Percentiles rank a stretch among this genome's conserved stretches.
These are phyloP conservation scores for Heterobasidion occidentale DNA, from an alignment of 1,284 basidiomycete genomes.

Conservation along the genomic window DNA sequence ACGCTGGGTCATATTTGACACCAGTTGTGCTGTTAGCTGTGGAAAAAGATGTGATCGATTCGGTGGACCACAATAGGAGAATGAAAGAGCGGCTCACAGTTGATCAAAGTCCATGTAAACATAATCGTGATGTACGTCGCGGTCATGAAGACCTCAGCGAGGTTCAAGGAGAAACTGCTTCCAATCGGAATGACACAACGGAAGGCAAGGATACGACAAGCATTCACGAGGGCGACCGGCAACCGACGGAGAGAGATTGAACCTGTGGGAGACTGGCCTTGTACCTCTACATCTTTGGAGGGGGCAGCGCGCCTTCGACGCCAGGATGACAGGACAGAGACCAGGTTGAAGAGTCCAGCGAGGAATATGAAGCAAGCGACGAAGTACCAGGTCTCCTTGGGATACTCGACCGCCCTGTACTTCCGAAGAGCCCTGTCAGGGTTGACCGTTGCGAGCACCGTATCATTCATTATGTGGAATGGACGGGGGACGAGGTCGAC, in stretches of 20 bases:
- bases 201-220: slow-evolving; percentile 40
- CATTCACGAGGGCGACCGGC: slow-evolving; percentile 30
- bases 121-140: slow-evolving; percentile 36
- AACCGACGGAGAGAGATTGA: slow-evolving; percentile 22
- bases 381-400: slow-evolving; percentile 36
- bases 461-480: neutral
- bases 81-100: slow-evolving; percentile 29
- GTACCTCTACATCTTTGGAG: slow-evolving; percentile 3
- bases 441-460: neutral
- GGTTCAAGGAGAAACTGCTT: slow-evolving; percentile 33
- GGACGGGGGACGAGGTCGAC: neutral
- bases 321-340: slow-evolving; percentile 15
- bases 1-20: slow-evolving; percentile 25
- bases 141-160: slow-evolving; percentile 39
- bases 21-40: slow-evolving; percentile 30
- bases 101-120: slow-evolving; percentile 39
- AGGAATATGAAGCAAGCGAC: slow-evolving; percentile 33
- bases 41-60: neutral
- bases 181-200: slow-evolving; percentile 39
- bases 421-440: slow-evolving; percentile 8
- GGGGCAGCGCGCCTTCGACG: slow-evolving; percentile 12
- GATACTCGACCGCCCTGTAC: slow-evolving; percentile 19
- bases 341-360: slow-evolving; percentile 29
- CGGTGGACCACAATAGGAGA: neutral
- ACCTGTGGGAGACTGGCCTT: neutral